Base-by-base conservation (phyloP, 1,284 basidiomycete genomes). In the Somion occarium region DNA sequence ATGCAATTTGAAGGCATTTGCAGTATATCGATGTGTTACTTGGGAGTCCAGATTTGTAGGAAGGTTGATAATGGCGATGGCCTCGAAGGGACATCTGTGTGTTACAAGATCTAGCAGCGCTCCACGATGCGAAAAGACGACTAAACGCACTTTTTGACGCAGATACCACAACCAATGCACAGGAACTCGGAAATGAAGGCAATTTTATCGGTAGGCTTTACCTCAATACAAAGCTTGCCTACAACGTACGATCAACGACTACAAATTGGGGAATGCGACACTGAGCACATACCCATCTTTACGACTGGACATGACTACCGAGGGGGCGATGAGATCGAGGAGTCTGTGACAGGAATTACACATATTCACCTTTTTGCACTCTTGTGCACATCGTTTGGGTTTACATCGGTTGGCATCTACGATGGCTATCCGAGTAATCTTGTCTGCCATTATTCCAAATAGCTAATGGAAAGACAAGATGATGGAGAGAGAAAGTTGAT, bases 141-240 rank as follows among this genome's bases (percentile, higher is more conserved):
- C 18, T 23, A 27, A 22, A 70, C 88, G 67, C 63, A 96, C 93
- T 96, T 97, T 74, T 97, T 97, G 43, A 96, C 93, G 69, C 95
- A 98, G 65, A 97, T 97, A 89, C 94, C 94, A 71, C 94, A 98
- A 64, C 93, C 93, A 58, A 96, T 96, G 68, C 93, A 96, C 50
- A 98, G 74, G 68, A 95, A 93, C 70, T 98, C 94, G 25, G 95
- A 98, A 71, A 98, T 88, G 80, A 94, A 97, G 2, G 95, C 89
- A 71, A 97, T 97, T 78, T 95, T 96, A 74, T 96, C 91, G 13
- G 85, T 80, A 13, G 93, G 70, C 66, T 92, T 93, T 59, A 98
- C 95, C 73, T 98, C 95, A 63, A 98, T 98, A 79, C 95, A 98
- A 24, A 98, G 78, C 73, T 97, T 97, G 41, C 94, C 92, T 93